phyloP scores from a whole-genome alignment of 768 basidiomycete species.

The Sutorius australiensis region DNA sequence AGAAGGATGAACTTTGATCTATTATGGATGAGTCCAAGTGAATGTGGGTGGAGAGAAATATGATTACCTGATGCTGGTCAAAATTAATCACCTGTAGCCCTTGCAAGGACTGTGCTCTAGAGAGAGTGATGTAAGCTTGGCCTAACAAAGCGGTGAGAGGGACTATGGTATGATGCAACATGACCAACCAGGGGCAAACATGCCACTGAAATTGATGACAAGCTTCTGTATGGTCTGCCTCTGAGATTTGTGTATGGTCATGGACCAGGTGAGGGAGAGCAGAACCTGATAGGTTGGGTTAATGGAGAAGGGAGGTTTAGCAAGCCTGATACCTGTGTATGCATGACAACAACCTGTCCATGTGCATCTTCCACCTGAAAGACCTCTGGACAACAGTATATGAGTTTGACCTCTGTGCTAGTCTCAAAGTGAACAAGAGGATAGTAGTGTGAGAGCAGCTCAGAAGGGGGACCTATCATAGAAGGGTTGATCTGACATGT shows the following conservation, averaged over 20 bases:
- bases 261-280: background rate
- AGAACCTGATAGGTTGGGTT: background rate
- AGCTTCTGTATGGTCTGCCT: background rate
- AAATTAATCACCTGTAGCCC: background rate
- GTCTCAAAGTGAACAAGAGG: background rate
- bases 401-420: accelerated
- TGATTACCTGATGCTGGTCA: too few species aligned
- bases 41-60: too few species aligned
- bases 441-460: background rate
- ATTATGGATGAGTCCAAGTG: too few species aligned
- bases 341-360: background rate
- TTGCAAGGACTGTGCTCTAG: background rate
- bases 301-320: background rate
- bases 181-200: background rate
- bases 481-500: background rate
- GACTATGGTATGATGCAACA: accelerated
- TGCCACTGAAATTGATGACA: background rate
- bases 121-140: background rate
- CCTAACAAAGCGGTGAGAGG: background rate
- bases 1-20: too few species aligned
- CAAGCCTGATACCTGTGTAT: background rate
- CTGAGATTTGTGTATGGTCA: slow-evolving; percentile 1
- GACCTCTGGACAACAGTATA: background rate
- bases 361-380: background rate
- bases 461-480: background rate